Evolutionary conservation across 305 asterid genomes (phyloP).

Genomic region (Fraxinus baroniana): DNA sequence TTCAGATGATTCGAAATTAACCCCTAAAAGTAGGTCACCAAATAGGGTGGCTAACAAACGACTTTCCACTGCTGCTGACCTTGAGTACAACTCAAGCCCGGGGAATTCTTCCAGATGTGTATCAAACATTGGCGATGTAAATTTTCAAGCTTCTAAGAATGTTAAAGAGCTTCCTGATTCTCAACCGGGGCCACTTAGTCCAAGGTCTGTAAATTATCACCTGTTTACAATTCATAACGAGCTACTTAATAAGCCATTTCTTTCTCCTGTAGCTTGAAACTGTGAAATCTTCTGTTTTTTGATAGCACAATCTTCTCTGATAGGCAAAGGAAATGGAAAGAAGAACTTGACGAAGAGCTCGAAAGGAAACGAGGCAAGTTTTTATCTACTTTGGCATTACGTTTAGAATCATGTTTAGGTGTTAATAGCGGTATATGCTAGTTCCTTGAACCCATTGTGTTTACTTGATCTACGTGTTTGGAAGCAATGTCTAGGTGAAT

Average conservation of each 20-base stretch:
- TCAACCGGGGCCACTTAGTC: conserved; percentile 60
- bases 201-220: conserved; percentile 49
- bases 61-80: conserved; percentile 71
- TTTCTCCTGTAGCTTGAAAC: conserved; percentile 17
- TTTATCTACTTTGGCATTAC: neutral
- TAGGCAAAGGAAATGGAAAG: conserved; percentile 59
- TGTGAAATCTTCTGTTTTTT: neutral
- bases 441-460: neutral
- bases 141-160: conserved; percentile 51
- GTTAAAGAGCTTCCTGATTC: conserved; percentile 46
- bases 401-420: neutral
- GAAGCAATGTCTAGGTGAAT: neutral
- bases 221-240: neutral
- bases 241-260: neutral
- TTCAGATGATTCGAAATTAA: conserved; percentile 60
- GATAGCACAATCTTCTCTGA: conserved; percentile 14
- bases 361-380: conserved; percentile 48
- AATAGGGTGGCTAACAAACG: conserved; percentile 57
- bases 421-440: neutral
- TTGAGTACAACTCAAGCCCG: conserved; percentile 58
- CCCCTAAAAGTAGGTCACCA: conserved; percentile 90
- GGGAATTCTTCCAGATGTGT: conserved; percentile 55
- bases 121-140: conserved; percentile 62
- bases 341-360: conserved; percentile 59
- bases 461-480: neutral